Evolutionary conservation across 176 grass and related monocot species (phyloP).

Genomic region (Saccharum officinarum): DNA sequence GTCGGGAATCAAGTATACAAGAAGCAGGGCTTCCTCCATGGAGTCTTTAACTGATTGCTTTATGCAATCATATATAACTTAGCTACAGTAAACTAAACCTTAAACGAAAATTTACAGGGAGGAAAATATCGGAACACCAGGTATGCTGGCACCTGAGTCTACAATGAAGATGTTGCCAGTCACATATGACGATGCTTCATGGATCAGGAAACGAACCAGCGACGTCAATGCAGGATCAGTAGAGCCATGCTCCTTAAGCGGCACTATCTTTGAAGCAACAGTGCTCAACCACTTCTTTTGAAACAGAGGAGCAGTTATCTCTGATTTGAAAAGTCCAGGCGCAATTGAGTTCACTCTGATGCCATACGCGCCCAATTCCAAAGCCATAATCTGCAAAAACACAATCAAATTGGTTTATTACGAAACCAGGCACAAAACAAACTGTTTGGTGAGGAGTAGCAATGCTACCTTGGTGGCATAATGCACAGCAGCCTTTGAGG

Average conservation of each 20-base stretch:
- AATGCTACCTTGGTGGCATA: slow-evolving; percentile 63
- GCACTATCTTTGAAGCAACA: slow-evolving; percentile 63
- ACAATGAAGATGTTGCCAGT: slow-evolving; percentile 75
- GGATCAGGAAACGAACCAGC: slow-evolving; percentile 71
- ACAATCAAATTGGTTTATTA: not conserved
- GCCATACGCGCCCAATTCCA: slow-evolving; percentile 72
- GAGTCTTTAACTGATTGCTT: not conserved
- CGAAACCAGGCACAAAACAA: not conserved
- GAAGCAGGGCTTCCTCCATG: not conserved
- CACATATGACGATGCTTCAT: slow-evolving; percentile 73
- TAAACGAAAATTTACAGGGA: slow-evolving; percentile 50
- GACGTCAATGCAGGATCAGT: slow-evolving; percentile 76
- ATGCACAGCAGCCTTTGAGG: slow-evolving; percentile 71
- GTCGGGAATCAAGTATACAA: not conserved
- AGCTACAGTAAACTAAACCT: not conserved
- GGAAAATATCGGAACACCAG: slow-evolving; percentile 83
- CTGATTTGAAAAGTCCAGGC: slow-evolving; percentile 80
- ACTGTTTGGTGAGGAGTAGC: not conserved
- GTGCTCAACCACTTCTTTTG: slow-evolving; percentile 64
- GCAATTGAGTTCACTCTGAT: slow-evolving; percentile 84
- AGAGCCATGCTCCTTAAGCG: slow-evolving; percentile 57
- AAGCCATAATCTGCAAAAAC: slow-evolving; percentile 65
- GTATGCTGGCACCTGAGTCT: slow-evolving; percentile 63
- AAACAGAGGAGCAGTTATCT: slow-evolving; percentile 71
- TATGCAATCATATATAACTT: not conserved